phyloP scores from a whole-genome alignment of 1,139 yeast genomes.

The Pichia sp. region DNA sequence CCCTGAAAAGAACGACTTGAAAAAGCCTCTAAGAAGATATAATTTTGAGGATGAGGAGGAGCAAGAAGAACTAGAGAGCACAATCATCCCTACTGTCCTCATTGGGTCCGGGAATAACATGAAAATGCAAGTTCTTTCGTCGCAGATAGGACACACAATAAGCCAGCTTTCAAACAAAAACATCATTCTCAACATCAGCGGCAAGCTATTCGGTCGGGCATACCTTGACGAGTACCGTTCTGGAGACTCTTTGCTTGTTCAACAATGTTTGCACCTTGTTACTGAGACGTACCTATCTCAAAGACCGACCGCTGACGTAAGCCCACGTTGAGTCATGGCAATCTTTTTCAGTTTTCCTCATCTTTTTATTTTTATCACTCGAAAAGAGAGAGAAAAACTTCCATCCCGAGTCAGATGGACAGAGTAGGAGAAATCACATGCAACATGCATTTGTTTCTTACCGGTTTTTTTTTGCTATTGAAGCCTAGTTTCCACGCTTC shows the following conservation, averaged over 20 bases:
- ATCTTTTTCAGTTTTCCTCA: neutral
- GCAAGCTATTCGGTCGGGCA: constrained; percentile 33
- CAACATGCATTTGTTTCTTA: neutral
- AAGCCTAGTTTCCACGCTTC: no score
- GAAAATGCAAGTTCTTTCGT: constrained; percentile 33
- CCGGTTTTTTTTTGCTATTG: no score
- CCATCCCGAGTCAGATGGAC: neutral
- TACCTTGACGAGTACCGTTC: constrained; percentile 5
- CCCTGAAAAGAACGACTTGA: constrained; percentile 23
- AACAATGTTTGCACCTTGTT: constrained; percentile 7
- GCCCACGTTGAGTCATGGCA: neutral
- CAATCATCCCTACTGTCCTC: constrained; percentile 26
- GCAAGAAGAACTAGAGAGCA: constrained; percentile 14
- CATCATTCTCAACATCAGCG: constrained; percentile 38
- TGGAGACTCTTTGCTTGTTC: constrained; percentile 8
- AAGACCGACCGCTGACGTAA: neutral
- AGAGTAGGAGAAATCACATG: neutral
- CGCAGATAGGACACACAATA: constrained; percentile 34
- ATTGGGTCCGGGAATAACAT: constrained; percentile 31
- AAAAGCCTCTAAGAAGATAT: constrained; percentile 11
- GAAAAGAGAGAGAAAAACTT: neutral
- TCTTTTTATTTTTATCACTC: neutral
- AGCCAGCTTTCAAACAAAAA: constrained; percentile 28
- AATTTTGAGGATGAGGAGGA: constrained; percentile 14
- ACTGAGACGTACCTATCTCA: constrained; percentile 5